phyloP scores from a whole-genome alignment of 139 green algal genomes.

The Volvox reticuliferus region DNA sequence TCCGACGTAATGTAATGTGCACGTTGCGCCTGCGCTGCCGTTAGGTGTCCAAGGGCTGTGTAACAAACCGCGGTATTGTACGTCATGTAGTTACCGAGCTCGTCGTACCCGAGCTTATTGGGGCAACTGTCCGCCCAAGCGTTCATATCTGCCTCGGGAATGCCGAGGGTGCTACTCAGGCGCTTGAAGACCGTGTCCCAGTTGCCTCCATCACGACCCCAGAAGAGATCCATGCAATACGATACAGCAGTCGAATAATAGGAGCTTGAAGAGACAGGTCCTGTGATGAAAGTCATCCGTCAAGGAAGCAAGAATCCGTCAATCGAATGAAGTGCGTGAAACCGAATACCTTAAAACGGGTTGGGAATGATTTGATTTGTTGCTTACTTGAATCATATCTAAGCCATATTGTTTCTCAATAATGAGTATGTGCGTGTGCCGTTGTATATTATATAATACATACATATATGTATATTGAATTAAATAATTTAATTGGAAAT shows the following conservation, averaged over 20 bases:
- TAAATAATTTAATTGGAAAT: neutral
- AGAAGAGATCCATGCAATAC: constrained; percentile 37
- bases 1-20: neutral
- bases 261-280: neutral
- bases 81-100: constrained; percentile 34
- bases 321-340: no score
- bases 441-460: neutral
- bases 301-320: no score
- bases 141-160: neutral
- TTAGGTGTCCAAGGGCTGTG: constrained; percentile 27
- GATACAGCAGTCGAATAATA: neutral
- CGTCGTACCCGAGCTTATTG: constrained; percentile 8
- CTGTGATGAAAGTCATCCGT: neutral
- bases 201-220: constrained; percentile 24
- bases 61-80: constrained; percentile 26
- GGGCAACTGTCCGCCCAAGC: neutral
- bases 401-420: no score
- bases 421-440: no score
- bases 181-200: constrained; percentile 10
- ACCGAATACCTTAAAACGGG: no score
- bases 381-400: no score
- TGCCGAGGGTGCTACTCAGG: neutral
- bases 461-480: neutral
- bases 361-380: no score
- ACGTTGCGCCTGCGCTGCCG: neutral